A percentile compares a stretch with the other conserved stretches of the same genome.
These are phyloP conservation scores for Arachnomyces sp. DNA, from an alignment of 2,329 filamentous ascomycete species.

Conservation along the genomic window DNA sequence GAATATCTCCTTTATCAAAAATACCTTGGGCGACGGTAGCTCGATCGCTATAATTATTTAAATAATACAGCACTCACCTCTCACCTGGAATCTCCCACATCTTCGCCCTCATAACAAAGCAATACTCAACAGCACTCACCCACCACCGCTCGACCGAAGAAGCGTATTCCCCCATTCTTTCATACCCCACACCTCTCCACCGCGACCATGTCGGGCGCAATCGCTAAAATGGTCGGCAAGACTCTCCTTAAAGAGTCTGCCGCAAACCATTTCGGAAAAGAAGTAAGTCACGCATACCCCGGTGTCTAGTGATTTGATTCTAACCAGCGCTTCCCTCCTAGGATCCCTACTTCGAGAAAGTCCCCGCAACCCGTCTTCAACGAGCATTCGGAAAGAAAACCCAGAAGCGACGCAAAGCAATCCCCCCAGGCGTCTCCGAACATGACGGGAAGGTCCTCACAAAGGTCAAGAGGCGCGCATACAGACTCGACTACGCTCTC, in stretches of 20 bases:
- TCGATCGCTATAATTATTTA: no score
- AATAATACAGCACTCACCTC: no score
- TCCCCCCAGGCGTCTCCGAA: constrained; percentile 71
- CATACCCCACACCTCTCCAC: constrained; percentile 7
- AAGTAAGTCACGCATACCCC: constrained; percentile 20
- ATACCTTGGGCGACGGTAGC: no score
- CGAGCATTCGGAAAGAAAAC: constrained; percentile 60
- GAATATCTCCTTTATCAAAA: no score
- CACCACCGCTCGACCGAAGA: no score
- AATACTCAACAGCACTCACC: no score
- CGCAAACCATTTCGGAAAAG: constrained; percentile 34
- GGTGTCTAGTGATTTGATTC: neutral
- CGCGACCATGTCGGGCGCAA: constrained; percentile 13
- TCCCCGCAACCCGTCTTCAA: constrained; percentile 62
- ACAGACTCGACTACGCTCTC: constrained; percentile 73
- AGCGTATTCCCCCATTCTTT: constrained; percentile 10
- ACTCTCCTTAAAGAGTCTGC: constrained; percentile 30
- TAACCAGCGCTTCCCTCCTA: constrained; percentile 30
- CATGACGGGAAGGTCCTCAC: constrained; percentile 77
- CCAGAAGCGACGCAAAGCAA: constrained; percentile 77
- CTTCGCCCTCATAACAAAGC: no score
- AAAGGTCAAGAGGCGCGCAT: constrained; percentile 76
- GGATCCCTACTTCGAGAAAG: constrained; percentile 85
- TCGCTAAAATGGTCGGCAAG: constrained; percentile 22
- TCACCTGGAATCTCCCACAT: no score